A percentile compares a stretch with the other conserved stretches of the same genome.
These are phyloP conservation scores for Mayamaea pseudoterrestris DNA, from an alignment of 108 stramenopile genomes.

Conservation along the genomic window DNA sequence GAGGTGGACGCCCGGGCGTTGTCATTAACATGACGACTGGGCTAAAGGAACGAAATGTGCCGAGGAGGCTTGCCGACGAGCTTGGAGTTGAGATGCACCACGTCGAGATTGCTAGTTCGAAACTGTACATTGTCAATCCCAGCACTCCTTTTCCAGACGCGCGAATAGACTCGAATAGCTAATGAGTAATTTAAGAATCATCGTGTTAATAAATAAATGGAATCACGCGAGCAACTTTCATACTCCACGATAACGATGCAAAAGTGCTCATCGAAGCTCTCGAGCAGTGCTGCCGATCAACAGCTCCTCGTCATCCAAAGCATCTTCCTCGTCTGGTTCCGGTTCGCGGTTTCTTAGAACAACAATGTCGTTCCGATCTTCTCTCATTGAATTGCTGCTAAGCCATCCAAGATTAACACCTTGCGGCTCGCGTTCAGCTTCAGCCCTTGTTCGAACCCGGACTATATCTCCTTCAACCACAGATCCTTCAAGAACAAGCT, in stretches of 20 bases:
- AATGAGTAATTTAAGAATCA: background rate
- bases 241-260: background rate
- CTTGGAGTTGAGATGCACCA: conserved; percentile 57
- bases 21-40: conserved; percentile 67
- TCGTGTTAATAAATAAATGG: background rate
- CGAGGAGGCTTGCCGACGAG: conserved; percentile 45
- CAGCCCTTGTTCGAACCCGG: conserved; percentile 48
- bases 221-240: no score
- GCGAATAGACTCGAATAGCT: background rate
- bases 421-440: conserved; percentile 34
- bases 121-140: conserved; percentile 42
- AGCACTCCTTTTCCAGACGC: background rate
- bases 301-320: no score
- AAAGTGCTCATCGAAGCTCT: background rate
- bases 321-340: background rate
- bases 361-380: conserved; percentile 57
- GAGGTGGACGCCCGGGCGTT: conserved; percentile 82
- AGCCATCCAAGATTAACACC: conserved; percentile 28
- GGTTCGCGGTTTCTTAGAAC: conserved; percentile 32
- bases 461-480: conserved; percentile 58
- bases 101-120: conserved; percentile 53
- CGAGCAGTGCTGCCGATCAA: background rate
- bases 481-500: conserved; percentile 47
- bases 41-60: conserved; percentile 63
- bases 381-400: conserved; percentile 12